A percentile compares a stretch with the other conserved stretches of the same genome.
phyloP scores from a whole-genome alignment of 2,329 filamentous ascomycete species.

The Rhinocladiella similis region DNA sequence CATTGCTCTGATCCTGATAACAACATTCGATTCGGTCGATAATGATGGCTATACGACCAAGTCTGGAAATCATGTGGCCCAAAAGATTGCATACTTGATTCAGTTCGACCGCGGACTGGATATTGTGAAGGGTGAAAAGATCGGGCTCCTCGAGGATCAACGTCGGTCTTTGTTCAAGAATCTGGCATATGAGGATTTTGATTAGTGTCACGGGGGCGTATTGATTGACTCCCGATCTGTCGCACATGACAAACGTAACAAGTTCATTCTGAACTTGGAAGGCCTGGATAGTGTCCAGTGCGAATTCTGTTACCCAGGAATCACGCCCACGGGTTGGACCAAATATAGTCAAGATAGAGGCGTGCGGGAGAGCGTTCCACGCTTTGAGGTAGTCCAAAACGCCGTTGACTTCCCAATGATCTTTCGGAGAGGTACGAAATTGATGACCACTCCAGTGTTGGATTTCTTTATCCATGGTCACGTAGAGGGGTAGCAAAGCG shows the following conservation, averaged over 20 bases:
- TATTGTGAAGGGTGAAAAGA: neutral
- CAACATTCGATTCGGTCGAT: no score
- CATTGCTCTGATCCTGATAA: no score
- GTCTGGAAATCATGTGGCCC: no score
- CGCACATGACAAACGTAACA: conserved; percentile 4
- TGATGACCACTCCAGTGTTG: conserved; percentile 1
- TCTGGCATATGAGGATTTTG: conserved; percentile 6
- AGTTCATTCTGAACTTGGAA: conserved; percentile 5
- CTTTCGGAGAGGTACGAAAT: conserved; percentile 8
- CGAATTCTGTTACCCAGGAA: conserved; percentile 10
- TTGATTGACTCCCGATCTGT: neutral
- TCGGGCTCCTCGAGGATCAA: conserved; percentile 5
- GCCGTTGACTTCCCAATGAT: conserved; percentile 14
- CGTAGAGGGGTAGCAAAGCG: conserved; percentile 2
- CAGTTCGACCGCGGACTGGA: neutral
- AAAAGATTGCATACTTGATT: no score
- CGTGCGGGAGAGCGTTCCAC: neutral
- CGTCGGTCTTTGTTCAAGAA: conserved; percentile 4
- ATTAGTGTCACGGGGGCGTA: neutral
- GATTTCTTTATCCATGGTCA: conserved; percentile 2
- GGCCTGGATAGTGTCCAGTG: conserved; percentile 5
- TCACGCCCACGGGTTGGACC: conserved; percentile 2
- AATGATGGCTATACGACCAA: no score
- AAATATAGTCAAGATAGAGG: conserved; percentile 6
- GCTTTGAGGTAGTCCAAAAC: conserved; percentile 11